These are phyloP conservation scores for Odonthalia washingtoniensis DNA, from an alignment of 31 red algal species.

Conservation along the genomic window DNA sequence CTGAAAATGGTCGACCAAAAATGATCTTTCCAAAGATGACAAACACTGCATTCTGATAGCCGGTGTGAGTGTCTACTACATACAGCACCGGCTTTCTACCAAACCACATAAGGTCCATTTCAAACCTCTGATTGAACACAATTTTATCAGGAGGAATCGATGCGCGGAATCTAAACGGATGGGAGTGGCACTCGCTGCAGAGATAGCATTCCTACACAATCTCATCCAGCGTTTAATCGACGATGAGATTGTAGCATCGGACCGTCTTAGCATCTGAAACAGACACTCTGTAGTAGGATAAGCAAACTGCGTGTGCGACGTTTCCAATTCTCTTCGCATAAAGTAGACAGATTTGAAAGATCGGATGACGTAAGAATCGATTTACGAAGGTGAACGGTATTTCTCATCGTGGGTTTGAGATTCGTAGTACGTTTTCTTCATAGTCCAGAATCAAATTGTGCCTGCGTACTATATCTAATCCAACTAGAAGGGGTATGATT, in stretches of 20 bases:
- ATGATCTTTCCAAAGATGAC: not conserved
- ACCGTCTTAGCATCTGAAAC: not conserved
- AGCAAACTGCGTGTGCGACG: not conserved
- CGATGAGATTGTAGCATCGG: not conserved
- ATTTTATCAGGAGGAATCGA: not conserved
- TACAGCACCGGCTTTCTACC: not conserved
- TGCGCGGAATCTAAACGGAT: too few relatives aligned
- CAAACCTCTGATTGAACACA: not conserved
- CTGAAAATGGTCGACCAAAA: too few relatives aligned
- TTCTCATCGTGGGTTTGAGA: not conserved
- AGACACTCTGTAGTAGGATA: not conserved
- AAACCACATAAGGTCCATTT: not conserved
- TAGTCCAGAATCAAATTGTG: not conserved
- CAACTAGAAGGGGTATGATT: not conserved
- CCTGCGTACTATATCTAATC: not conserved
- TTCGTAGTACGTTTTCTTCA: not conserved
- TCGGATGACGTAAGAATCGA: not conserved
- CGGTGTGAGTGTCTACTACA: constrained; percentile 8
- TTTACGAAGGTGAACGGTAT: not conserved
- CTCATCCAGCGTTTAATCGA: too few relatives aligned
- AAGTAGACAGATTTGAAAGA: not conserved
- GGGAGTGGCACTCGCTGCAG: not conserved
- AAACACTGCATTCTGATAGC: not conserved
- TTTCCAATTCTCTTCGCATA: not conserved
- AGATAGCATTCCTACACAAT: not conserved